Percentiles rank a stretch among this genome's conserved stretches.
Conservation (phyloP, 768 basidiomycete species). For the Clitopilus hobsonii region DNA sequence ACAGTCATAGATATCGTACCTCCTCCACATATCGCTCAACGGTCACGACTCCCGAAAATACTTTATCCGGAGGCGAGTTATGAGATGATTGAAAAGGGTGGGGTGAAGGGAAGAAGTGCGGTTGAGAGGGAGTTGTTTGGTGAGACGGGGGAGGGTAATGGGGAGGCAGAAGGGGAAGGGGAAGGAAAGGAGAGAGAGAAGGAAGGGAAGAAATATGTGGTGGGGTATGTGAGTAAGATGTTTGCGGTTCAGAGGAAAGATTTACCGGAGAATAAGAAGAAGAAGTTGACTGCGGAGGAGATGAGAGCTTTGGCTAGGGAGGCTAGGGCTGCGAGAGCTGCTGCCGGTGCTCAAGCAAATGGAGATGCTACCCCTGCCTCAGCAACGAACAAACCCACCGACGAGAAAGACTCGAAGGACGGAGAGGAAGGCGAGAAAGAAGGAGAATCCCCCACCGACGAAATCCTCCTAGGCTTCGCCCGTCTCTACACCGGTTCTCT, state of each 20-base stretch:
- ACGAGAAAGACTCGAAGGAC: slow-evolving; percentile 8
- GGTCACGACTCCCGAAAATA: slow-evolving; percentile 84
- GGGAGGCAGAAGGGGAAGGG: too few species aligned
- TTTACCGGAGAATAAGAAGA: slow-evolving; percentile 83
- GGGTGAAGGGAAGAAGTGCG: slow-evolving; percentile 62
- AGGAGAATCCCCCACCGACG: slow-evolving; percentile 25
- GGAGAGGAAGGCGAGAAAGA: slow-evolving; percentile 11
- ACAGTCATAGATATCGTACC: slow-evolving; percentile 92
- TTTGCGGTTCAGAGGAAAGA: slow-evolving; percentile 82
- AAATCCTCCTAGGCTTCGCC: slow-evolving; percentile 88
- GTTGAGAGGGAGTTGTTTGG: slow-evolving; percentile 84
- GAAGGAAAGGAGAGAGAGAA: slow-evolving; percentile 65
- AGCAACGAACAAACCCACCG: slow-evolving; percentile 7
- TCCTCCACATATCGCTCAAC: slow-evolving; percentile 77
- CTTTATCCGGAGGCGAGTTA: slow-evolving; percentile 68
- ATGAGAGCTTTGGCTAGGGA: slow-evolving; percentile 65
- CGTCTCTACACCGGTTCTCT: slow-evolving; percentile 91
- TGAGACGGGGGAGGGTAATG: too few species aligned
- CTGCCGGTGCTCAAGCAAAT: slow-evolving; percentile 7
- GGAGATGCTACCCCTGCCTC: slow-evolving; percentile 8
- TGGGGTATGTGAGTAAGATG: slow-evolving; percentile 97
- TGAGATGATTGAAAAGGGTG: slow-evolving; percentile 37
- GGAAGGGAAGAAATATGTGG: slow-evolving; percentile 50
- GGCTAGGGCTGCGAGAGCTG: slow-evolving; percentile 33
- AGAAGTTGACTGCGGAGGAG: slow-evolving; percentile 74